phyloP scores from a whole-genome alignment of 225 moss, liverwort and hornwort genomes.

The Anthoceros angustus region DNA sequence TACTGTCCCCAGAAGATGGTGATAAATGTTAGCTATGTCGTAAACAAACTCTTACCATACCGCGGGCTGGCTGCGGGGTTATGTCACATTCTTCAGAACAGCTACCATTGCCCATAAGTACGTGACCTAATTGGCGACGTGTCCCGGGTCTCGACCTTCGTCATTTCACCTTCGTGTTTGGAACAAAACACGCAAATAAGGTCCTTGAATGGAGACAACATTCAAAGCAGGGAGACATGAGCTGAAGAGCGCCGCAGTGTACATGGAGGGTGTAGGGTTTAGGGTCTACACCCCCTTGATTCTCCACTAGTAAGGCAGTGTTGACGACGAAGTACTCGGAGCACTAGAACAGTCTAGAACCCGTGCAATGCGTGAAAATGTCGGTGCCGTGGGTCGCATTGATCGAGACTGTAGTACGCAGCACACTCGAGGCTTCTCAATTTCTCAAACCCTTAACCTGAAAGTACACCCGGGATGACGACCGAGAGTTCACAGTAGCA shows the following conservation, averaged over 20 bases:
- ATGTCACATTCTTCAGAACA: constrained; percentile 40
- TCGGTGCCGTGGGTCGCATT: constrained; percentile 53
- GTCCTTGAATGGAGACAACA: neutral
- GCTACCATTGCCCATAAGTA: constrained; percentile 80
- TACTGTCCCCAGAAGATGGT: constrained; percentile 83
- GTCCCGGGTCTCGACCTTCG: constrained; percentile 40
- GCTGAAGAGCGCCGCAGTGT: neutral
- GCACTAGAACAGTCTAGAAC: constrained; percentile 24
- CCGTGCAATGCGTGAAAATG: constrained; percentile 24
- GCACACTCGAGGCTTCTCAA: constrained; percentile 54
- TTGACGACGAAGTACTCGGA: constrained; percentile 61
- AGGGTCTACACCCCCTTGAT: constrained; percentile 42
- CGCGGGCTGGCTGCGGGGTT: constrained; percentile 15
- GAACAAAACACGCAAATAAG: neutral
- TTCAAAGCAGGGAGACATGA: neutral
- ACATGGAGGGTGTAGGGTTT: neutral
- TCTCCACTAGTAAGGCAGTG: constrained; percentile 81
- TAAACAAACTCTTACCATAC: constrained; percentile 32
- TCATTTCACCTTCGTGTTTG: constrained; percentile 51
- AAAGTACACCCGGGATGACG: too few species aligned
- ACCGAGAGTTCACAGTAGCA: neutral
- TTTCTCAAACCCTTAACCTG: constrained; percentile 56
- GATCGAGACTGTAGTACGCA: constrained; percentile 60
- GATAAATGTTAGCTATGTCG: constrained; percentile 59
- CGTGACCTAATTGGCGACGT: constrained; percentile 73